Evolutionary conservation across 805 yeast genomes (phyloP), one percentile per base, ranked within the genome.

Genomic region (Priceomyces fermenticarens): DNA sequence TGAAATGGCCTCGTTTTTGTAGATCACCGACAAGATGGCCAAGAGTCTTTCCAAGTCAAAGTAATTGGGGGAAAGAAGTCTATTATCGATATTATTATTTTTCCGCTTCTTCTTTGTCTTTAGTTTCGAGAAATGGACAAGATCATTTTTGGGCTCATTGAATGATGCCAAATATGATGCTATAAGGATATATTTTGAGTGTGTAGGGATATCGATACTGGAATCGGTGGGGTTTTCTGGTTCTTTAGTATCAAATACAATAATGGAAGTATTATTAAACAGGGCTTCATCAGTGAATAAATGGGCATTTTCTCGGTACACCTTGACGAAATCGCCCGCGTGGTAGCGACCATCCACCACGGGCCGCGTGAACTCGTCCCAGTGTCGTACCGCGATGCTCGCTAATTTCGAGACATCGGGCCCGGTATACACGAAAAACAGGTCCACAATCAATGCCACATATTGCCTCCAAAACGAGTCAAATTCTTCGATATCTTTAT

Each of bases 131-230:
- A 87, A 90, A 39, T 77, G 67, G 38, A 79, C 75, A 52, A 81
- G 65, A 59, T 89, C 97, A 53, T 75, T 75, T 45, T 78, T 76
- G 2, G 83, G 80, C 25, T 83, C 85, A 41, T 80, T 78, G 54
- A 77, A 85, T 0, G 96, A 88, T 0, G 96, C 95, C 36, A 89
- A 63, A 57, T 85, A 90, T 0, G 95, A 82, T 1, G 96, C 88
- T 26, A 88, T 74, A 11, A 89, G 61, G n/a, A 90, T 62, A 54
- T 76, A 87, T 54, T 86, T 85, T 2, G 91, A 75, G 37, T 77
- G 73, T 7, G 54, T 56, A 0, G 90, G 80, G 32, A 86, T 62
- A 47, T 81, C 83, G 38, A 71, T 51, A 11, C 59, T 53, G 13
- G 52, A 46, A 1, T 53, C 47, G n/a, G 52, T 42, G 4, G 44